Evolutionary conservation across 2,329 filamentous ascomycete genomes (phyloP), one percentile per base, ranked within the genome.

Genomic region (Emergomyces africanus): DNA sequence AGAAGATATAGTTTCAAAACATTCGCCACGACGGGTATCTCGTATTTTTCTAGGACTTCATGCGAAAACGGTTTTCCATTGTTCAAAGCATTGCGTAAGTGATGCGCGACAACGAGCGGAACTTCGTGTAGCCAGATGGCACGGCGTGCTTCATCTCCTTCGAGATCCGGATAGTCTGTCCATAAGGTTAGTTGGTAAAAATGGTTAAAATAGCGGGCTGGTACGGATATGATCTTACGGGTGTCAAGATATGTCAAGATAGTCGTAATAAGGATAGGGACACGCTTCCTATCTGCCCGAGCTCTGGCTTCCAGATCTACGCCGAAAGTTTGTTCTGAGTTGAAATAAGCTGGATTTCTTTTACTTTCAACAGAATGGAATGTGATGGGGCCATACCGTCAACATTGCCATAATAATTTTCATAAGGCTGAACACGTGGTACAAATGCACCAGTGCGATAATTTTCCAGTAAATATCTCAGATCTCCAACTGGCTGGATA

Each of bases 331-430:
- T 97, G 91, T 70, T 96, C 91, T 81, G 59, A 55, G 51, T 20
- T 44, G 54, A 30, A 60, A 68, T 64, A 28, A 57, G 37, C 20
- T 33, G 20, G 9, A 33, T 5, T n/a, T 20, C 28, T 9, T 33
- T 51, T 20, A 18, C 10, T 51, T 35, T 33, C 30, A 5, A n/a
- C 25, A 58, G 33, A 51, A 6, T 18, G 14, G 4, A 4, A 37
- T 15, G 30, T 37, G n/a, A 30, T 48, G 30, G 15, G 25, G 20
- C 35, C 72, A 62, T 70, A 82, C 80, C 80, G 71, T 96, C 94
- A 28, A 96, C 90, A 64, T 89, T 90, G 74, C 96, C 96, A 78
- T 99, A 99, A 76, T 99, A 99, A 73, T 97, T 99, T 76, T 99
- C 94, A 74, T 99, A 99, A 3, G 90, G 87, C 53, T 90, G 85